A percentile compares a stretch with the other conserved stretches of the same genome.
Evolutionary conservation across 805 yeast species (phyloP).

Genomic region (Saccharomycopsis lassenensis): DNA sequence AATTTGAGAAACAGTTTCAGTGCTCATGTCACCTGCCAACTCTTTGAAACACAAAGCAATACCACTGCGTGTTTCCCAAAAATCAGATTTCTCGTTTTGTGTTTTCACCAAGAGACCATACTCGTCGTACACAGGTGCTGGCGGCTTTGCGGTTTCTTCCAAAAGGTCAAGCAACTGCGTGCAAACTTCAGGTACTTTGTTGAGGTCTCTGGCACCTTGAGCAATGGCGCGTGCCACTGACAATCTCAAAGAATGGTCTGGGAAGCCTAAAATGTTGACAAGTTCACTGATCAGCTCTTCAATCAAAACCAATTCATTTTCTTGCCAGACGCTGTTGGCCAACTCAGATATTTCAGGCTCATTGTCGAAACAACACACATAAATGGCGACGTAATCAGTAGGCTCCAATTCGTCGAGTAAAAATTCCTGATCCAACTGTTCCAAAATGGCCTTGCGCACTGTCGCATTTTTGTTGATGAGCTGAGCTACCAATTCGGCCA

Average conservation of each 20-base stretch:
- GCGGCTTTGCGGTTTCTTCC: constrained; percentile 51
- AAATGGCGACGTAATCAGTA: constrained; percentile 51
- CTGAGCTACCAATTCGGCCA: constrained; percentile 38
- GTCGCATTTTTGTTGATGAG: constrained; percentile 52
- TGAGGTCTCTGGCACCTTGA: constrained; percentile 32
- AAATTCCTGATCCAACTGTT: constrained; percentile 77
- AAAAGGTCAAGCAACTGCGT: constrained; percentile 44
- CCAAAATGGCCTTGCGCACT: constrained; percentile 72
- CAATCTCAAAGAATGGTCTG: constrained; percentile 57
- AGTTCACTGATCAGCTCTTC: constrained; percentile 36
- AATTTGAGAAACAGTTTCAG: constrained; percentile 37
- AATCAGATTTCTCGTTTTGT: constrained; percentile 51
- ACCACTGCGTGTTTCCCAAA: constrained; percentile 82
- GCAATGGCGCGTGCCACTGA: constrained; percentile 65
- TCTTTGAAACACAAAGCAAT: constrained; percentile 57
- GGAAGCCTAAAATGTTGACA: constrained; percentile 37
- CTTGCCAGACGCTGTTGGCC: constrained; percentile 81
- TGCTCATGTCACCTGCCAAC: constrained; percentile 34
- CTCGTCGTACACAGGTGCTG: constrained; percentile 66
- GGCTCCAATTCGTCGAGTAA: constrained; percentile 38
- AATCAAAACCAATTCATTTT: constrained; percentile 46
- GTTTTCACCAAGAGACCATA: constrained; percentile 68
- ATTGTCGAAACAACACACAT: constrained; percentile 69
- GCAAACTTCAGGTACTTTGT: constrained; percentile 27
- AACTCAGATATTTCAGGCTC: constrained; percentile 48